Evolutionary conservation across 2,329 filamentous ascomycete genomes (phyloP).

Genomic region (Arachnomyces sp.): DNA sequence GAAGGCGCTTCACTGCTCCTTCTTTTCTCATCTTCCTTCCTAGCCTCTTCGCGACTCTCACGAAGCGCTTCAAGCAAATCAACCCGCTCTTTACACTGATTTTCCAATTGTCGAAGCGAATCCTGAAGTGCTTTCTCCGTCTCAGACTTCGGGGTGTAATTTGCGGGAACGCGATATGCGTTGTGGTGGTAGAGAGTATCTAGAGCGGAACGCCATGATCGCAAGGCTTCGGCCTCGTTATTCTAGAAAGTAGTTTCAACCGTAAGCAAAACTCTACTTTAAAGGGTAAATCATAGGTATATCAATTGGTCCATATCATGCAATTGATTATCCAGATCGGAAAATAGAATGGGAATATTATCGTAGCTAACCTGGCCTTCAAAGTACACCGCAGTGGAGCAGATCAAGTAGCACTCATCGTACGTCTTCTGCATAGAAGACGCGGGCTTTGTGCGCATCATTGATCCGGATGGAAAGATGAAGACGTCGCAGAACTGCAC

Average conservation of each 20-base stretch:
- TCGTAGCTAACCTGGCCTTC: slow-evolving; percentile 66
- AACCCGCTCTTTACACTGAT: slow-evolving; percentile 89
- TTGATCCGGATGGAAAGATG: slow-evolving; percentile 17
- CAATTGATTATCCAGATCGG: too few species aligned
- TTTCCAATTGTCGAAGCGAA: slow-evolving; percentile 72
- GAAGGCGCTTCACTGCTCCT: slow-evolving; percentile 8
- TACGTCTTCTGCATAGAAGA: slow-evolving; percentile 91
- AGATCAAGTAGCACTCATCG: slow-evolving; percentile 90
- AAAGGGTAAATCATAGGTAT: neutral
- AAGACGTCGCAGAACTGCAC: slow-evolving; percentile 17
- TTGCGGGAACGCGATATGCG: slow-evolving; percentile 63
- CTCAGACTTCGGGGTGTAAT: slow-evolving; percentile 65
- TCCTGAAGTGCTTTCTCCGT: slow-evolving; percentile 77
- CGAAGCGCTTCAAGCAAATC: slow-evolving; percentile 77
- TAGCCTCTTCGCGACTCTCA: slow-evolving; percentile 52
- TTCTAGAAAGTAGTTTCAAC: slow-evolving; percentile 54
- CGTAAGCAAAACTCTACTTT: slow-evolving; percentile 2
- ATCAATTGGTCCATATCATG: too few species aligned
- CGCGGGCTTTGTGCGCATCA: slow-evolving; percentile 52
- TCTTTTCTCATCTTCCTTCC: slow-evolving; percentile 27
- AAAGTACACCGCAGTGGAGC: slow-evolving; percentile 93
- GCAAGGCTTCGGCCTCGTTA: slow-evolving; percentile 82
- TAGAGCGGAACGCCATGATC: slow-evolving; percentile 82
- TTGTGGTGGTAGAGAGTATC: slow-evolving; percentile 84
- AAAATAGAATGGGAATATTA: too few species aligned